A percentile compares a stretch with the other conserved stretches of the same genome.
phyloP scores from a whole-genome alignment of 306 rosid genomes.

The cucumber (Cucumis sativus) region DNA sequence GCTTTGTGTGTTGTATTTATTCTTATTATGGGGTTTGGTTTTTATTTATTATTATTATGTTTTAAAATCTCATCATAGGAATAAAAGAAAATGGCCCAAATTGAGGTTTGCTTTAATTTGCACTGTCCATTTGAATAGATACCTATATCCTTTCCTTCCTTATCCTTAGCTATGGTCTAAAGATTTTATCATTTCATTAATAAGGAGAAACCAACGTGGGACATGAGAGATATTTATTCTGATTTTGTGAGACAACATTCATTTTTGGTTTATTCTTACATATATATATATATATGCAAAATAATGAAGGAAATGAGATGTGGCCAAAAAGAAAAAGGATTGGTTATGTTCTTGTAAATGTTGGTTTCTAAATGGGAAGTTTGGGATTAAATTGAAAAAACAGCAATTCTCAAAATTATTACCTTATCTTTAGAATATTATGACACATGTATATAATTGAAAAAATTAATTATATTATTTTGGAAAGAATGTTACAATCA shows the following conservation, averaged over 20 bases:
- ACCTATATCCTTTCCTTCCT: not conserved
- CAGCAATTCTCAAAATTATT: not conserved
- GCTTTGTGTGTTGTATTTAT: not conserved
- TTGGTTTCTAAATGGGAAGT: not conserved
- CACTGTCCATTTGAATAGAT: not conserved
- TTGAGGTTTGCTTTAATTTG: not conserved
- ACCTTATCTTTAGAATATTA: not conserved
- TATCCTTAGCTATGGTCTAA: not conserved
- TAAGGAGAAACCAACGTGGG: not conserved
- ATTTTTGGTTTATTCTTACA: not conserved
- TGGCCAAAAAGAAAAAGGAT: not conserved
- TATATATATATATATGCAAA: too few species aligned
- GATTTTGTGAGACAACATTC: not conserved
- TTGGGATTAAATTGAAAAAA: not conserved
- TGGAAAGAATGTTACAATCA: too few species aligned
- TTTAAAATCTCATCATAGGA: not conserved
- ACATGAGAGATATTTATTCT: conserved; percentile 5
- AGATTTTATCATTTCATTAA: not conserved
- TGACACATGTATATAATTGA: not conserved
- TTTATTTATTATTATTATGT: not conserved
- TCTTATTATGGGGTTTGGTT: not conserved
- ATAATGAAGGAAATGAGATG: not conserved
- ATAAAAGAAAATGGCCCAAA: conserved; percentile 4
- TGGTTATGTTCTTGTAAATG: not conserved
- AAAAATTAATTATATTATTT: too few species aligned